Percentiles rank a stretch among this genome's conserved stretches.
phyloP scores from a whole-genome alignment of 352 stramenopile genomes.

The Globisporangium orthogonon region DNA sequence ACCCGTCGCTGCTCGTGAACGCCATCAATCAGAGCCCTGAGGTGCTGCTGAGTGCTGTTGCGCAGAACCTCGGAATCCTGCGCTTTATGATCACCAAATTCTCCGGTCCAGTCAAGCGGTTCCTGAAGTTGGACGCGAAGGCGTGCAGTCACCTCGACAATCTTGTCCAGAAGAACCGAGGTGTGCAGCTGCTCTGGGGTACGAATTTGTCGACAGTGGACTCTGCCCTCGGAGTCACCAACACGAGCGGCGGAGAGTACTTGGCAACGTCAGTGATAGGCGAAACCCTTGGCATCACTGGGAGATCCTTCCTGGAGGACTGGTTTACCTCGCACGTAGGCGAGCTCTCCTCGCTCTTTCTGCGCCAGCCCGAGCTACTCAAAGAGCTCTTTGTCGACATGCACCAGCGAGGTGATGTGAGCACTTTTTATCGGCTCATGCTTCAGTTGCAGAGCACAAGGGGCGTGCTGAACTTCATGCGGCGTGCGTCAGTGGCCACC shows the following conservation, averaged over 20 bases:
- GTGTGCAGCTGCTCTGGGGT: conserved; percentile 58
- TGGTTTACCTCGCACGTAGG: conserved; percentile 54
- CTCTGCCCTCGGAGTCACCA: conserved; percentile 3
- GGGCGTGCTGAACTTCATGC: conserved; percentile 56
- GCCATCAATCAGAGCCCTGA: conserved; percentile 60
- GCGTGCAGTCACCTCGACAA: conserved; percentile 46
- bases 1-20: conserved; percentile 50
- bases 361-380: conserved; percentile 47
- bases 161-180: conserved; percentile 39
- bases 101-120: conserved; percentile 49
- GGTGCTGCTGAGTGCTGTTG: conserved; percentile 52
- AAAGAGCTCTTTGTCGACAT: conserved; percentile 64
- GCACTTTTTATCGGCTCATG: conserved; percentile 59
- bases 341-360: conserved; percentile 43
- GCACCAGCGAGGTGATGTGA: conserved; percentile 37
- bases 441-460: conserved; percentile 48
- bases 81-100: conserved; percentile 71
- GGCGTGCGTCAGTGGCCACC: conserved; percentile 35
- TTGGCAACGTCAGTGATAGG: conserved; percentile 3
- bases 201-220: conserved; percentile 13
- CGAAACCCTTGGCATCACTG: not conserved
- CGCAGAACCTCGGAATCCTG: conserved; percentile 61
- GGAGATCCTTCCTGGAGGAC: conserved; percentile 28
- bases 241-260: conserved; percentile 7
- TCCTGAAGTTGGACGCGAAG: conserved; percentile 54